phyloP scores from a whole-genome alignment of 495 filamentous ascomycete genomes.

The Tuber melanosporum region DNA sequence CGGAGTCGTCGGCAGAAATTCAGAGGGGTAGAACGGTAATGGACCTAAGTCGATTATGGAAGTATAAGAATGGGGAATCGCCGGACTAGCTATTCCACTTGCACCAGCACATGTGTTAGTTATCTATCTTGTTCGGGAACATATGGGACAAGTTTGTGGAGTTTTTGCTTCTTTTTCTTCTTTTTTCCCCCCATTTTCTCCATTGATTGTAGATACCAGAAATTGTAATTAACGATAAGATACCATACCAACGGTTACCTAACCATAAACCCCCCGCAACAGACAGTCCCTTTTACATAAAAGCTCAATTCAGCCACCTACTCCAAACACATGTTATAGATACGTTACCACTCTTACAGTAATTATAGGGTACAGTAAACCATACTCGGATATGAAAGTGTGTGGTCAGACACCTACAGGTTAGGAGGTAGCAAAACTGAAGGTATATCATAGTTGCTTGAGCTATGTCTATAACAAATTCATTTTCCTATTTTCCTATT shows the following conservation, averaged over 20 bases:
- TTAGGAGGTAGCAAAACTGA: not conserved
- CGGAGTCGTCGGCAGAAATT: not conserved
- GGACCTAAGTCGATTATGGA: slow-evolving; percentile 65
- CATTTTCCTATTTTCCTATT: not conserved
- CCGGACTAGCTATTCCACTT: slow-evolving; percentile 40
- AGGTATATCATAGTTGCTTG: not conserved
- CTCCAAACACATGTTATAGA: not conserved
- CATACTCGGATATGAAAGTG: not conserved
- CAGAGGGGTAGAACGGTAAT: slow-evolving; percentile 49
- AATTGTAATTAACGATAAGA: not conserved
- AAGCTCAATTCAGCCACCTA: not conserved
- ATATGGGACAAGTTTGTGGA: not conserved
- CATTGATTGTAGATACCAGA: not conserved
- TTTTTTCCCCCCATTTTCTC: not conserved
- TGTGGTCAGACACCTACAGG: not conserved
- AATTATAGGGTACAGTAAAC: not conserved
- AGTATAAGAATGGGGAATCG: slow-evolving; percentile 62
- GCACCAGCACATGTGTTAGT: not conserved
- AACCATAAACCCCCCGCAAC: not conserved
- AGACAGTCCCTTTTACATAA: not conserved
- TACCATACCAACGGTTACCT: not conserved
- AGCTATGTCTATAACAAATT: not conserved
- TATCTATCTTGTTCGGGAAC: not conserved
- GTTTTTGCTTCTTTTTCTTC: not conserved
- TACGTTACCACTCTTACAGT: not conserved